phyloP scores from a whole-genome alignment of 2,329 filamentous ascomycete species.

The Amauroascus niger region DNA sequence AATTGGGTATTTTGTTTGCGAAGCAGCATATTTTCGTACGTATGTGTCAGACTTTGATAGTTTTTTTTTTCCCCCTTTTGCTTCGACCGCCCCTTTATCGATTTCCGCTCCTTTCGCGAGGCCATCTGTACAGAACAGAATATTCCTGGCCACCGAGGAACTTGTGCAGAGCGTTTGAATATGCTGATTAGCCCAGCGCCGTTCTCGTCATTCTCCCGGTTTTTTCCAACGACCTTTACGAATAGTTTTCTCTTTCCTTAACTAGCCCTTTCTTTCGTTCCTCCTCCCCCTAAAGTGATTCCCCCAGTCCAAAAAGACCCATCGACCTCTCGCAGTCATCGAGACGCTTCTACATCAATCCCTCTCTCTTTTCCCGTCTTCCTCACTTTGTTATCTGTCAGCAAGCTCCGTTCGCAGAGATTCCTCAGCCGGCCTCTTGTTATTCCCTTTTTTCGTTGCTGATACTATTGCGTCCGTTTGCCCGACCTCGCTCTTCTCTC shows the following conservation, averaged over 20 bases:
- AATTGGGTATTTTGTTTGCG: background rate
- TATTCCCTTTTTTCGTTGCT: background rate
- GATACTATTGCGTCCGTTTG: background rate
- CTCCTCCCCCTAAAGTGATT: background rate
- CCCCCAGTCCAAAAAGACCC: background rate
- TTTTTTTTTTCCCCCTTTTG: background rate
- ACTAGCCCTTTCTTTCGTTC: background rate
- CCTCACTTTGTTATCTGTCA: background rate
- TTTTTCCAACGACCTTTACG: conserved; percentile 4
- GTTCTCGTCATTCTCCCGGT: background rate
- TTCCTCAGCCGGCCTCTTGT: background rate
- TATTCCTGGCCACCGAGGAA: background rate
- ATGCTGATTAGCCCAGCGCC: background rate
- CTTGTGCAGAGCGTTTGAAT: background rate
- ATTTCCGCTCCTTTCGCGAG: background rate
- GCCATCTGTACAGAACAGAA: background rate
- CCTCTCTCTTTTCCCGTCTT: background rate
- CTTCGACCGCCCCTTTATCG: too few relatives aligned
- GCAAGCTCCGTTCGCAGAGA: background rate
- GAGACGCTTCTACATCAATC: background rate
- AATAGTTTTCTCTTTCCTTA: background rate
- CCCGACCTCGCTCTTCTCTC: background rate
- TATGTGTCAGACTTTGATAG: background rate
- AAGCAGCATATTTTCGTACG: background rate
- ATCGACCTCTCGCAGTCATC: background rate